These are phyloP conservation scores for Saturnispora besseyi DNA, from an alignment of 805 yeast genomes.

Conservation along the genomic window DNA sequence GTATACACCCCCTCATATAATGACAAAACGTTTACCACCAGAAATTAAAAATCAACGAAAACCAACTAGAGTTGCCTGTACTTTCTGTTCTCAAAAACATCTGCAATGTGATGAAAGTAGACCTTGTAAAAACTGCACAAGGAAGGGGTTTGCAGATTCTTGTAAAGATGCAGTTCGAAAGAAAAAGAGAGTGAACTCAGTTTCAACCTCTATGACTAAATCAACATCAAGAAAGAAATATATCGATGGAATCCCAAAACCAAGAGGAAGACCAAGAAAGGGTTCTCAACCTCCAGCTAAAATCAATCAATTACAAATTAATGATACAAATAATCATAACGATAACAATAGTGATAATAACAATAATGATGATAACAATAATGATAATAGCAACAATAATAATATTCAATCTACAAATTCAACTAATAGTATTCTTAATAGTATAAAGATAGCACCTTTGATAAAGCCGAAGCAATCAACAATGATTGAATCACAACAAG, in stretches of 20 bases:
- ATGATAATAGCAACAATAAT: not conserved
- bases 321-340: not conserved
- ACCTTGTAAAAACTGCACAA: slow-evolving; percentile 65
- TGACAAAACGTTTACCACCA: slow-evolving; percentile 55
- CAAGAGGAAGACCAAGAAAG: slow-evolving; percentile 7
- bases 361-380: not conserved
- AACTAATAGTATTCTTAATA: no score
- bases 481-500: not conserved
- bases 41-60: slow-evolving; percentile 46
- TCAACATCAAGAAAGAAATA: not conserved
- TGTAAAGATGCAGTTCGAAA: slow-evolving; percentile 56
- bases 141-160: slow-evolving; percentile 41
- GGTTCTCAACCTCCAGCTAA: not conserved
- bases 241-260: not conserved
- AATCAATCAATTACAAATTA: not conserved
- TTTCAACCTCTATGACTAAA: not conserved
- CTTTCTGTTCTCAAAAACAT: slow-evolving; percentile 64
- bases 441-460: not conserved
- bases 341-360: not conserved
- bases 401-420: not conserved
- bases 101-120: slow-evolving; percentile 61
- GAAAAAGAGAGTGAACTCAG: slow-evolving; percentile 14
- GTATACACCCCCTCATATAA: no score
- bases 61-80: slow-evolving; percentile 64
- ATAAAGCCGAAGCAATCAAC: not conserved